These are phyloP conservation scores for Beauveria sp. DNA, from an alignment of 2,329 filamentous ascomycete genomes.

Conservation along the genomic window DNA sequence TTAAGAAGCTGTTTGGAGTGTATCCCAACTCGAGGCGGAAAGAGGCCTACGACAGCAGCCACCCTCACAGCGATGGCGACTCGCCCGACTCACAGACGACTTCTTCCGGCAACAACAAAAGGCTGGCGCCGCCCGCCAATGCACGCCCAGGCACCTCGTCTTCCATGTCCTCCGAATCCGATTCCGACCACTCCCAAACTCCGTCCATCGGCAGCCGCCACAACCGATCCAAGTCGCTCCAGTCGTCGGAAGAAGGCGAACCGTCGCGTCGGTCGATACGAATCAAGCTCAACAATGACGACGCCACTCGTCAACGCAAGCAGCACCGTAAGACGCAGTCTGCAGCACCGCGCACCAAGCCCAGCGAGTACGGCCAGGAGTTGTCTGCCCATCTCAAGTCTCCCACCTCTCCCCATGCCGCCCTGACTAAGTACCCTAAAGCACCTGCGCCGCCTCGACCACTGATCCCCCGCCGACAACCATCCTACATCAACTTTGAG, in stretches of 20 bases:
- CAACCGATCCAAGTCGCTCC: slow-evolving; percentile 55
- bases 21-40: slow-evolving; percentile 14
- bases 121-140: slow-evolving; percentile 19
- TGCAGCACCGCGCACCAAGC: slow-evolving; percentile 35
- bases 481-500: slow-evolving; percentile 68
- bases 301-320: slow-evolving; percentile 65
- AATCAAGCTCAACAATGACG: slow-evolving; percentile 82
- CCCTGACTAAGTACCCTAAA: slow-evolving; percentile 82
- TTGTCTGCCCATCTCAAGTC: slow-evolving; percentile 84
- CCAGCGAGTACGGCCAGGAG: slow-evolving; percentile 35
- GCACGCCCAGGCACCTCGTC: slow-evolving; percentile 39
- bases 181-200: slow-evolving; percentile 44
- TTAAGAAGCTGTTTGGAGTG: slow-evolving; percentile 55
- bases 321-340: slow-evolving; percentile 58
- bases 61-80: slow-evolving; percentile 20
- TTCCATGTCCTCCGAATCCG: slow-evolving; percentile 64
- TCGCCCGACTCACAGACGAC: slow-evolving; percentile 16
- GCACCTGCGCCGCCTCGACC: slow-evolving; percentile 84
- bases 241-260: slow-evolving; percentile 52
- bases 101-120: slow-evolving; percentile 20
- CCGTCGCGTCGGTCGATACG: slow-evolving; percentile 74
- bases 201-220: slow-evolving; percentile 35
- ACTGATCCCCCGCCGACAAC: slow-evolving; percentile 79
- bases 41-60: slow-evolving; percentile 37
- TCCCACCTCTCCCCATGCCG: slow-evolving; percentile 73